phyloP scores from a whole-genome alignment of 257 asterid genomes.

The Nicotiana tomentosiformis region DNA sequence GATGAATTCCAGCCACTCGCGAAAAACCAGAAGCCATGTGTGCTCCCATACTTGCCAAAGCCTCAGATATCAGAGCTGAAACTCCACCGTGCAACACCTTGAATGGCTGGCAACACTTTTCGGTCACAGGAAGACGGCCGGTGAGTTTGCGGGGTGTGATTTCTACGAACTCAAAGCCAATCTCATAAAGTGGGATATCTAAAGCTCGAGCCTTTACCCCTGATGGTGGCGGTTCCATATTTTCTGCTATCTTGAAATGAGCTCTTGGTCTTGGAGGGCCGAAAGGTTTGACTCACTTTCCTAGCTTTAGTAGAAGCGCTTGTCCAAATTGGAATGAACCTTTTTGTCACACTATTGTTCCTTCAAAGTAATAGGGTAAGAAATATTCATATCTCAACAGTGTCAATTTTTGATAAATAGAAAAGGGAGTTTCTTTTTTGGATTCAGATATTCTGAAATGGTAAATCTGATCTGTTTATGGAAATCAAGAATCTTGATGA shows the following conservation, averaged over 20 bases:
- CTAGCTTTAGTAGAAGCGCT: too few species aligned
- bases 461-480: not conserved
- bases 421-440: not conserved
- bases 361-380: not conserved
- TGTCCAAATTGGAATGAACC: not conserved
- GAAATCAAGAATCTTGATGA: not conserved
- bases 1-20: conserved; percentile 41
- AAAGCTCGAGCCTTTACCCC: conserved; percentile 30
- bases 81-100: conserved; percentile 48
- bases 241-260: not conserved
- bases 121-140: conserved; percentile 55
- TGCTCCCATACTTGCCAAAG: conserved; percentile 41
- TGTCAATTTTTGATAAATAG: not conserved
- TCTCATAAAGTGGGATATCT: conserved; percentile 44
- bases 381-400: not conserved
- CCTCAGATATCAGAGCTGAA: conserved; percentile 39
- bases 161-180: conserved; percentile 68
- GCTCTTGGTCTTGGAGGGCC: not conserved
- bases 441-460: not conserved
- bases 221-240: not conserved
- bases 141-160: conserved; percentile 50
- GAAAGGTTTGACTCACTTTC: not conserved
- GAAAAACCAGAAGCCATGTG: conserved; percentile 34
- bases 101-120: conserved; percentile 67
- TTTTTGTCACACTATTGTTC: not conserved